Conservation (phyloP, 140 eudicot genomes). For the Cichorium intybus region DNA sequence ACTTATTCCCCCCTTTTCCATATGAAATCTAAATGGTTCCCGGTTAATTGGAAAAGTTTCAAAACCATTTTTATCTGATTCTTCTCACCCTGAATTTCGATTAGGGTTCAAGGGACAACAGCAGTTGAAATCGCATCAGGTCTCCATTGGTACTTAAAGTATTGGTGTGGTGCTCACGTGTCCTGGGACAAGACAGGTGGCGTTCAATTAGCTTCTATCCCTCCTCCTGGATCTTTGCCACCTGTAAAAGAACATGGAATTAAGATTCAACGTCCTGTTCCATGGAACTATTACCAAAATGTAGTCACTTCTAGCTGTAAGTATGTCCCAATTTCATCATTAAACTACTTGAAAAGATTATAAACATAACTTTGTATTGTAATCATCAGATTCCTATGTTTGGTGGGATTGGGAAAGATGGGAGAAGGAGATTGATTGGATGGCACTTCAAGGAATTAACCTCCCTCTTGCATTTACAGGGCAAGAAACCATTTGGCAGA, state of each 20-base stretch:
- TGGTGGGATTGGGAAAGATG: conserved; percentile 99
- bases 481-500: conserved; percentile 97
- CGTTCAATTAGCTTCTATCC: conserved; percentile 65
- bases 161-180: conserved; percentile 84
- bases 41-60: background rate
- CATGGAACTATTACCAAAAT: conserved; percentile 96
- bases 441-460: conserved; percentile 98
- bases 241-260: conserved; percentile 63
- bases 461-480: conserved; percentile 95
- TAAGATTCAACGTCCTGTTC: conserved; percentile 73
- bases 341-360: background rate
- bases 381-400: conserved; percentile 73
- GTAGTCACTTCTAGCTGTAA: conserved; percentile 96
- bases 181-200: conserved; percentile 99
- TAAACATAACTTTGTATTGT: background rate
- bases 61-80: background rate
- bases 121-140: conserved; percentile 86
- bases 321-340: conserved; percentile 26
- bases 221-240: conserved; percentile 72
- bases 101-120: conserved; percentile 75
- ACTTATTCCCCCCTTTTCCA: background rate
- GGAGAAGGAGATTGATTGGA: conserved; percentile 99
- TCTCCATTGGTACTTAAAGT: conserved; percentile 93
- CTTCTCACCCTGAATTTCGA: background rate
- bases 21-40: conserved; percentile 2